These are phyloP conservation scores for Phoma herbarum DNA, from an alignment of 2,329 filamentous ascomycete genomes.

Conservation along the genomic window DNA sequence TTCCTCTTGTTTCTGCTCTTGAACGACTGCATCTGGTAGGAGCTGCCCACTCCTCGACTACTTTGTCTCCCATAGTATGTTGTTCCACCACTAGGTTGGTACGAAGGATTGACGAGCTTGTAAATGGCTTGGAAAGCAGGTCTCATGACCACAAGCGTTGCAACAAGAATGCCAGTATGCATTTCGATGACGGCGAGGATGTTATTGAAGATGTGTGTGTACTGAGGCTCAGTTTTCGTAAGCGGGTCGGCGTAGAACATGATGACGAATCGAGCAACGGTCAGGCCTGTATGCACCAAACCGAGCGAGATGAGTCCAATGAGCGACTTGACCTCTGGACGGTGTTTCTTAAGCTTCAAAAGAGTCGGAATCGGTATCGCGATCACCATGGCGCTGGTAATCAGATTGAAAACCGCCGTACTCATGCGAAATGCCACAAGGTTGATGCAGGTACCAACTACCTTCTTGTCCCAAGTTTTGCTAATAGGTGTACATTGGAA, in stretches of 20 bases:
- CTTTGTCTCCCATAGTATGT: constrained; percentile 13
- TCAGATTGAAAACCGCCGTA: no score
- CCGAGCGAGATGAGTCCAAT: no score
- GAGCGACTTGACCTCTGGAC: no score
- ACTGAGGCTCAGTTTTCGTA: constrained; percentile 21
- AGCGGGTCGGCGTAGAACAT: constrained; percentile 22
- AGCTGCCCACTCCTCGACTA: constrained; percentile 2
- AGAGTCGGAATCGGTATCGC: no score
- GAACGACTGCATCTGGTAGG: constrained; percentile 9
- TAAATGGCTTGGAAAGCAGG: constrained; percentile 15
- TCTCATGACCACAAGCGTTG: constrained; percentile 23
- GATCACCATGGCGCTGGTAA: no score
- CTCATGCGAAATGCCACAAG: no score
- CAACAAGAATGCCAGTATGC: constrained; percentile 21
- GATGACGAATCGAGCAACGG: no score
- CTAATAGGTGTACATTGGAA: no score
- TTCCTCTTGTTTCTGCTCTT: constrained; percentile 1
- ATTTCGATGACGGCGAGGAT: constrained; percentile 20
- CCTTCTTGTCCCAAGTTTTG: no score
- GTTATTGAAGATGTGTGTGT: constrained; percentile 22
- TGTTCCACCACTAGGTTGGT: not conserved
- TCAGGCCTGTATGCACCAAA: no score
- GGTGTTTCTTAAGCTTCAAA: no score
- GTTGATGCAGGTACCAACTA: no score
- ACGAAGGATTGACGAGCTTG: constrained; percentile 3